These are phyloP conservation scores for Mycena galericulata DNA, from an alignment of 768 basidiomycete genomes.

Conservation along the genomic window DNA sequence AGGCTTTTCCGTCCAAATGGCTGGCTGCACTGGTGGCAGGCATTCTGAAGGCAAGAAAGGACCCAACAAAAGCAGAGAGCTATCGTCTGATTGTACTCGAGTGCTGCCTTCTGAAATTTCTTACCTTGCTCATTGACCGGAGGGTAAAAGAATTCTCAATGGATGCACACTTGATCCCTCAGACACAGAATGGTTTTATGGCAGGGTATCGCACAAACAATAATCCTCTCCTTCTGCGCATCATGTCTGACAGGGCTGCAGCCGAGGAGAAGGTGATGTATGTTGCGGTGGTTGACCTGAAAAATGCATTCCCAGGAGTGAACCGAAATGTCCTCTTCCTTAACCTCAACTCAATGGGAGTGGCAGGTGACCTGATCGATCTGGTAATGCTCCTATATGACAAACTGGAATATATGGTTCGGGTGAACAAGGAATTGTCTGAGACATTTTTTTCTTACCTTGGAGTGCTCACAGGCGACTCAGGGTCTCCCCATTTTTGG, in stretches of 20 bases:
- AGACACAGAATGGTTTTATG: too few species aligned
- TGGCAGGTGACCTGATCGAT: too few species aligned
- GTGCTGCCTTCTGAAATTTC: too few species aligned
- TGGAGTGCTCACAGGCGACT: conserved; percentile 45
- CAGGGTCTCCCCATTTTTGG: conserved; percentile 43
- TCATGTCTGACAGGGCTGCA: conserved; percentile 38
- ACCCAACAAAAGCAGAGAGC: conserved; percentile 26
- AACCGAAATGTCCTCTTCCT: conserved; percentile 3
- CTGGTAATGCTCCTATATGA: too few species aligned
- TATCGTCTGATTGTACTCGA: conserved; percentile 39
- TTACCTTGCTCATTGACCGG: too few species aligned
- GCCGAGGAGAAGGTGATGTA: conserved; percentile 22
- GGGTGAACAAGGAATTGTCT: too few species aligned
- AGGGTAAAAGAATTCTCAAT: too few species aligned
- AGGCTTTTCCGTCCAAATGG: too few species aligned
- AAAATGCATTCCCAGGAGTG: background rate
- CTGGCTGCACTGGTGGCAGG: conserved; percentile 6
- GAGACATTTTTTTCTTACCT: conserved; percentile 35
- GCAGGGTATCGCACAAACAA: conserved; percentile 42
- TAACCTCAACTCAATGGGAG: too few species aligned
- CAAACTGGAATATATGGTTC: too few species aligned
- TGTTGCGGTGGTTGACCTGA: background rate
- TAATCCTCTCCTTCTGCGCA: conserved; percentile 42
- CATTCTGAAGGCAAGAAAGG: conserved; percentile 33
- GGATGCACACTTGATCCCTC: too few species aligned